Percentiles rank a stretch among this genome's conserved stretches.
Evolutionary conservation across 345 rosid species (phyloP).

Genomic region (Melaleuca alternifolia): DNA sequence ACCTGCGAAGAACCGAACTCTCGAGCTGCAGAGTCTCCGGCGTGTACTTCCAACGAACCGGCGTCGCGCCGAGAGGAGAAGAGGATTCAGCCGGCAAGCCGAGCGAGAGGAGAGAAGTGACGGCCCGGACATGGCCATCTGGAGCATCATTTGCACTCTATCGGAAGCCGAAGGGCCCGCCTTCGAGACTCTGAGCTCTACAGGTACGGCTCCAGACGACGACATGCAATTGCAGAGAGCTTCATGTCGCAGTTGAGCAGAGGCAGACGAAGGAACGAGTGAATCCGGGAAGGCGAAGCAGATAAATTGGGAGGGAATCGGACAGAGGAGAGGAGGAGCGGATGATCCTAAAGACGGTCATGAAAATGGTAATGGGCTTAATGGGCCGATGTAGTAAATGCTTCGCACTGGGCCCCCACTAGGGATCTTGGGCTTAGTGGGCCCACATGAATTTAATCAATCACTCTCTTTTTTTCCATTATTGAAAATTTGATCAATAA

Average conservation of each 20-base stretch:
- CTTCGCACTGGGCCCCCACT: neutral
- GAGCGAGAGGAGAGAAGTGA: conserved; percentile 34
- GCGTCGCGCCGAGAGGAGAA: conserved; percentile 47
- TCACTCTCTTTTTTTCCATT: neutral
- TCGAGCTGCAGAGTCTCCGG: conserved; percentile 8
- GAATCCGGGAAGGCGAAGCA: neutral
- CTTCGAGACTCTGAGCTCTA: neutral
- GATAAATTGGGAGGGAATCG: neutral
- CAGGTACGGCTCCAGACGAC: neutral
- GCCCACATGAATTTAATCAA: neutral
- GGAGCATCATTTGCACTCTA: conserved; percentile 16
- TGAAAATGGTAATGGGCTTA: neutral
- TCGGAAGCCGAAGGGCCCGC: neutral
- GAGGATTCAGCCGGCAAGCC: conserved; percentile 60
- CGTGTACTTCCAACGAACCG: conserved; percentile 19
- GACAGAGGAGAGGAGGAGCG: neutral
- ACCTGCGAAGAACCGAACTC: conserved; percentile 28
- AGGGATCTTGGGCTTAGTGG: neutral
- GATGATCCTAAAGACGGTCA: neutral
- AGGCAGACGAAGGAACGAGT: neutral
- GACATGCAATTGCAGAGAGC: neutral
- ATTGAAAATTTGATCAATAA: neutral
- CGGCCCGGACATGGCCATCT: conserved; percentile 33
- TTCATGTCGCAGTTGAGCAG: neutral
- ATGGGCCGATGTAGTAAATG: neutral